These are phyloP conservation scores for Symmetrospora coprosmae DNA, from an alignment of 768 basidiomycete genomes.

Conservation along the genomic window DNA sequence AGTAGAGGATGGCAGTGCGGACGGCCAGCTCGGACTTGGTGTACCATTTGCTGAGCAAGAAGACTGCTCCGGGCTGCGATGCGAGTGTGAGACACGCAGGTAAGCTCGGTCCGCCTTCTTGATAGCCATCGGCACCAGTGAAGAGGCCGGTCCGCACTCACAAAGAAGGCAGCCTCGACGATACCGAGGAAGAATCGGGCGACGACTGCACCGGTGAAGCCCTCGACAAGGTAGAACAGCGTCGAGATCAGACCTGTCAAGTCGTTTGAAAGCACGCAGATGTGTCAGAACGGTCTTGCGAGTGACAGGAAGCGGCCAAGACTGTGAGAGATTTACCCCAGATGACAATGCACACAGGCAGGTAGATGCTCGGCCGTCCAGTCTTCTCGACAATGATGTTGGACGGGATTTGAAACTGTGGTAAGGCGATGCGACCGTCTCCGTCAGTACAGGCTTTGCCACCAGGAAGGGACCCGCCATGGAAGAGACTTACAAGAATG, in stretches of 20 bases:
- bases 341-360: slow-evolving; percentile 38
- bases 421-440: no score
- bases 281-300: no score
- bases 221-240: slow-evolving; percentile 46
- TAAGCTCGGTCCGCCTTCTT: no score
- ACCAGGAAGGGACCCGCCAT: no score
- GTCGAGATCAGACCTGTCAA: slow-evolving; percentile 42
- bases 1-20: slow-evolving; percentile 52
- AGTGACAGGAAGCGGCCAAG: no score
- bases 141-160: slow-evolving; percentile 4
- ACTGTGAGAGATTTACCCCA: slow-evolving; percentile 50
- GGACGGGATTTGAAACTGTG: slow-evolving; percentile 30
- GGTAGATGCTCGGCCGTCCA: slow-evolving; percentile 36
- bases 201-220: neutral
- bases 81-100: slow-evolving; percentile 47
- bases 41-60: slow-evolving; percentile 59
- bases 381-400: slow-evolving; percentile 35
- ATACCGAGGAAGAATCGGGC: slow-evolving; percentile 47
- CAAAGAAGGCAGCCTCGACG: slow-evolving; percentile 41
- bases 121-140: neutral
- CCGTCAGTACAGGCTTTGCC: no score
- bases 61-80: slow-evolving; percentile 57
- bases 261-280: slow-evolving; percentile 42
- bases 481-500: slow-evolving; percentile 22
- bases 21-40: slow-evolving; percentile 55